phyloP scores from a whole-genome alignment of 192 early-diverging fungal species.

The Podila epigama region DNA sequence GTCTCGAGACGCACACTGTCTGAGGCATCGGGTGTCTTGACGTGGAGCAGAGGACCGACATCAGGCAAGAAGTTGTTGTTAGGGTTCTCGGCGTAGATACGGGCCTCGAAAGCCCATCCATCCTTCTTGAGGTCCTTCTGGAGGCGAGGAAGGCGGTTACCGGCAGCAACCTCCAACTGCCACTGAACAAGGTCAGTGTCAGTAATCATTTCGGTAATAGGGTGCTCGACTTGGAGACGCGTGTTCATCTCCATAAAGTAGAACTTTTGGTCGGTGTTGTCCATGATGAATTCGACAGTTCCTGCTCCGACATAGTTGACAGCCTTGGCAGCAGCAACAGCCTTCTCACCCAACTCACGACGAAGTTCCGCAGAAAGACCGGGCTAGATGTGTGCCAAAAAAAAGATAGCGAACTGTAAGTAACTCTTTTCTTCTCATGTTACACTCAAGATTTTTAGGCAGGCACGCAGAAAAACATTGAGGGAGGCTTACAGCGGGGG shows the following conservation, averaged over 20 bases:
- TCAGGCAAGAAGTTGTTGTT: slow-evolving; percentile 88
- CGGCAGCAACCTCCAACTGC: slow-evolving; percentile 94
- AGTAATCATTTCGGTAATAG: slow-evolving; percentile 96
- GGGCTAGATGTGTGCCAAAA: slow-evolving; percentile 64
- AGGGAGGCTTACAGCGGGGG: slow-evolving; percentile 80
- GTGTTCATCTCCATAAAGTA: slow-evolving; percentile 99
- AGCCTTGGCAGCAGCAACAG: slow-evolving; percentile 92
- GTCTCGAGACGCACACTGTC: slow-evolving; percentile 86
- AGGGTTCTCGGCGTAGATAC: slow-evolving; percentile 98
- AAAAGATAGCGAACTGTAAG: neutral
- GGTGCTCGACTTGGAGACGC: slow-evolving; percentile 94
- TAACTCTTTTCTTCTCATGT: too few relatives aligned
- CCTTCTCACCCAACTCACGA: slow-evolving; percentile 79
- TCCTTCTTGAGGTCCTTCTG: slow-evolving; percentile 76
- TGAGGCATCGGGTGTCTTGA: slow-evolving; percentile 72
- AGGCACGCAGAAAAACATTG: too few relatives aligned
- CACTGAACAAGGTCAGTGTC: slow-evolving; percentile 92
- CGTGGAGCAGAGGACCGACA: slow-evolving; percentile 85
- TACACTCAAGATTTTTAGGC: too few relatives aligned
- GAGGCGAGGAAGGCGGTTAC: slow-evolving; percentile 79
- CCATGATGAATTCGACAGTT: slow-evolving; percentile 97
- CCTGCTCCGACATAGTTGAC: slow-evolving; percentile 95
- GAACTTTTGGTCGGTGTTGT: slow-evolving; percentile 84
- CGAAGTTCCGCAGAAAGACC: slow-evolving; percentile 77
- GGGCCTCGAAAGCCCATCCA: slow-evolving; percentile 96